phyloP scores from a whole-genome alignment of 192 early-diverging fungal species.

The Entomortierella lignicola region DNA sequence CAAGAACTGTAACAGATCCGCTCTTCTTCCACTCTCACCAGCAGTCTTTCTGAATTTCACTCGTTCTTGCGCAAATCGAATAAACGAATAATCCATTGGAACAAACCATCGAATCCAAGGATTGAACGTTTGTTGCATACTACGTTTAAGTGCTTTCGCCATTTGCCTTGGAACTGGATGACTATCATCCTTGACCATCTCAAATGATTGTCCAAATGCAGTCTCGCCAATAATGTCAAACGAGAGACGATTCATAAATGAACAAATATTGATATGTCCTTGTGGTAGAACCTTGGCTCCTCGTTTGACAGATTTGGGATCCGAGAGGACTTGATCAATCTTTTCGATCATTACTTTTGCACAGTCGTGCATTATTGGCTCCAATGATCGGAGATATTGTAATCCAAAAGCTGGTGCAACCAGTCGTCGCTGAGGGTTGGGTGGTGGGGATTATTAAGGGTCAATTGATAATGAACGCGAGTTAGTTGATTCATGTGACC shows the following conservation, averaged over 20 bases:
- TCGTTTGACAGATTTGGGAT: slow-evolving; percentile 43
- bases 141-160: slow-evolving; percentile 23
- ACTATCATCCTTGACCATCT: slow-evolving; percentile 58
- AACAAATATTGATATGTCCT: slow-evolving; percentile 35
- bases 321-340: slow-evolving; percentile 37
- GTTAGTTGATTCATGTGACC: no score
- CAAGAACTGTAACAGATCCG: slow-evolving; percentile 29
- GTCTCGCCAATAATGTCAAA: slow-evolving; percentile 66
- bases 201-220: slow-evolving; percentile 62
- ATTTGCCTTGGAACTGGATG: slow-evolving; percentile 59
- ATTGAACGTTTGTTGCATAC: slow-evolving; percentile 34
- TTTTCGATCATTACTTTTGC: slow-evolving; percentile 39
- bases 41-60: slow-evolving; percentile 9
- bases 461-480: no score
- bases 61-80: slow-evolving; percentile 12
- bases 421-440: slow-evolving; percentile 51
- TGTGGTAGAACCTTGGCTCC: slow-evolving; percentile 37
- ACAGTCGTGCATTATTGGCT: slow-evolving; percentile 52
- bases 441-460: no score
- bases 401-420: slow-evolving; percentile 67
- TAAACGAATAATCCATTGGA: slow-evolving; percentile 30
- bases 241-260: slow-evolving; percentile 36
- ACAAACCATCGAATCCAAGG: slow-evolving; percentile 39
- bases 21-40: slow-evolving; percentile 23
- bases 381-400: slow-evolving; percentile 60